These are phyloP conservation scores for Elongisporangium anandrum DNA, from an alignment of 352 stramenopile species.

Conservation along the genomic window DNA sequence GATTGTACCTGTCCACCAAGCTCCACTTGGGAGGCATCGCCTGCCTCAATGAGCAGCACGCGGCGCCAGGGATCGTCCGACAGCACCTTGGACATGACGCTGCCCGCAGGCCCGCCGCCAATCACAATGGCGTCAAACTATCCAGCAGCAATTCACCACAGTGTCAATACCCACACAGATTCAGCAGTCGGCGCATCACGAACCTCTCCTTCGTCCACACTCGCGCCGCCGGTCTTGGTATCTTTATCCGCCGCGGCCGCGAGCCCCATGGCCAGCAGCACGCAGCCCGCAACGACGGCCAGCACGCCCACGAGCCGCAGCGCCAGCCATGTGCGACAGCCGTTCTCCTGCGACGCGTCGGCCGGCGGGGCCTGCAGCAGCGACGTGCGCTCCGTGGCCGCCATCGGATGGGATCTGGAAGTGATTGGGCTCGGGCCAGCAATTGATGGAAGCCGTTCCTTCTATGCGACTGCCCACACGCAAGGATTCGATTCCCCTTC, in stretches of 20 bases:
- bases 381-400: neutral
- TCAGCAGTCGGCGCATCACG: neutral
- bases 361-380: neutral
- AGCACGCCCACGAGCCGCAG: neutral
- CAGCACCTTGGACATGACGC: constrained; percentile 46
- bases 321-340: neutral
- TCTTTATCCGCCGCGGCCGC: neutral
- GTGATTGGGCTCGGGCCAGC: neutral
- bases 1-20: constrained; percentile 39
- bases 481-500: neutral
- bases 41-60: constrained; percentile 66
- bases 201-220: neutral
- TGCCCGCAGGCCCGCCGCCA: constrained; percentile 51
- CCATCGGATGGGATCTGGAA: neutral
- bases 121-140: constrained; percentile 66
- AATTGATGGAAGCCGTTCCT: neutral
- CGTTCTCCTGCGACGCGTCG: neutral
- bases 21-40: constrained; percentile 45
- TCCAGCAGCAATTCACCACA: neutral
- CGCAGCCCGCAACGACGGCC: neutral
- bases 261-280: neutral
- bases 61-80: constrained; percentile 49
- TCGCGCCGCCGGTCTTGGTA: neutral
- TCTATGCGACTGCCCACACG: neutral
- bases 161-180: neutral